Evolutionary conservation across 768 basidiomycete species (phyloP).

Genomic region (Termitomyces sp.): DNA sequence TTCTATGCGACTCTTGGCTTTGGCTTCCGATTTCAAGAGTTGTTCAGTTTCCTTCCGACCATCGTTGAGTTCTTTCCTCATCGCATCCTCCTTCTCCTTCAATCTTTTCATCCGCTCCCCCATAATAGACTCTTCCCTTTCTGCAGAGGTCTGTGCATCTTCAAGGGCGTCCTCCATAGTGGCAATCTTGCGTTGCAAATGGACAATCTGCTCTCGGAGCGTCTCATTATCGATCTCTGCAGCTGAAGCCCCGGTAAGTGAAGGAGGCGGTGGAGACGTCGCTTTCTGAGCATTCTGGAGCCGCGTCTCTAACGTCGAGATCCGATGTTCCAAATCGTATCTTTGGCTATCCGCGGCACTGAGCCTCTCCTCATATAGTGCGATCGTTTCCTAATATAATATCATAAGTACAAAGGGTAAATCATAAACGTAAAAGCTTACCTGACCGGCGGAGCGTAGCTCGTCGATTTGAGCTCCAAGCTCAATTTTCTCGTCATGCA

Average conservation of each 20-base stretch:
- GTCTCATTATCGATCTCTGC: slow-evolving; percentile 94
- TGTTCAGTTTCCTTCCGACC: slow-evolving; percentile 63
- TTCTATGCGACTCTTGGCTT: slow-evolving; percentile 59
- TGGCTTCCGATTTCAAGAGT: slow-evolving; percentile 53
- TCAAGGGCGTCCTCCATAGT: slow-evolving; percentile 83
- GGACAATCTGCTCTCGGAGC: slow-evolving; percentile 83
- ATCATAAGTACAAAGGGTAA: not conserved
- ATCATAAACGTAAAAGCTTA: slow-evolving; percentile 23
- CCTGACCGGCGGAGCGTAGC: slow-evolving; percentile 84
- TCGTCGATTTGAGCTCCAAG: slow-evolving; percentile 75
- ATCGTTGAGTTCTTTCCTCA: slow-evolving; percentile 66
- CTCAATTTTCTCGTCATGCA: slow-evolving; percentile 58
- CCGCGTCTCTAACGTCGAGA: slow-evolving; percentile 48
- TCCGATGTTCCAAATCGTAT: slow-evolving; percentile 71
- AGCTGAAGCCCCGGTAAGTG: slow-evolving; percentile 52
- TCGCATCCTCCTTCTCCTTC: slow-evolving; percentile 67
- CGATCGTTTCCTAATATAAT: slow-evolving; percentile 76
- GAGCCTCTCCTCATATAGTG: slow-evolving; percentile 87
- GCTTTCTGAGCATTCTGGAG: slow-evolving; percentile 23
- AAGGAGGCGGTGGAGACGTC: slow-evolving; percentile 19
- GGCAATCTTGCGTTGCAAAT: slow-evolving; percentile 73
- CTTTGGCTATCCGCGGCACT: slow-evolving; percentile 63
- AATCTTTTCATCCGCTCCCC: slow-evolving; percentile 61
- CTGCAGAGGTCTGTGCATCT: slow-evolving; percentile 62
- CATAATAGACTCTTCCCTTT: slow-evolving; percentile 64